phyloP scores from a whole-genome alignment of 2,329 filamentous ascomycete genomes.

The Sphaerulina musiva region DNA sequence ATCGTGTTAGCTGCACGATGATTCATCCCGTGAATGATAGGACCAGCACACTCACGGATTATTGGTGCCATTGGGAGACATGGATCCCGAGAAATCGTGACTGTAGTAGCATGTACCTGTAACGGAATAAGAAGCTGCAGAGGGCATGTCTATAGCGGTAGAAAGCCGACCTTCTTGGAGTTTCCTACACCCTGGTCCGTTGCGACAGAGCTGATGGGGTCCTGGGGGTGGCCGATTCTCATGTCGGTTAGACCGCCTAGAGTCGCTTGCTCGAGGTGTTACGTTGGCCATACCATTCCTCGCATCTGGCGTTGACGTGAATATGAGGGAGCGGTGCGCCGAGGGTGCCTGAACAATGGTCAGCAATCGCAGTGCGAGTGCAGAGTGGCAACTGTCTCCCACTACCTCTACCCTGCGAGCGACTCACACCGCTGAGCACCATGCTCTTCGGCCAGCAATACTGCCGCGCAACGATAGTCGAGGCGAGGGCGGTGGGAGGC shows the following conservation, averaged over 20 bases:
- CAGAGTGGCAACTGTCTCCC: no score
- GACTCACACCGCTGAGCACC: no score
- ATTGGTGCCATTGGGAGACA: slow-evolving; percentile 27
- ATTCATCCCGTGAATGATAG: not conserved
- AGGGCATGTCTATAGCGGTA: not conserved
- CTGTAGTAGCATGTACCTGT: slow-evolving; percentile 33
- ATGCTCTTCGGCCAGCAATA: no score
- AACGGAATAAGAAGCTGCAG: slow-evolving; percentile 8
- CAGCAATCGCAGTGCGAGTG: no score
- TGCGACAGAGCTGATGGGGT: slow-evolving; percentile 28
- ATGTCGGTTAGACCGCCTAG: slow-evolving; percentile 24
- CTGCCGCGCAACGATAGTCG: no score
- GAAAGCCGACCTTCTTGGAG: slow-evolving; percentile 28
- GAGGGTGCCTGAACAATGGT: no score
- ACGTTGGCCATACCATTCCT: slow-evolving; percentile 32
- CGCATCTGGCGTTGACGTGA: no score
- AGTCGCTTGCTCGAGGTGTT: slow-evolving; percentile 28
- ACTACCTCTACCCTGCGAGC: no score
- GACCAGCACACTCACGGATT: slow-evolving; percentile 19
- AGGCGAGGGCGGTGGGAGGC: no score
- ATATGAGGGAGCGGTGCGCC: no score
- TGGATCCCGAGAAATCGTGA: slow-evolving; percentile 28
- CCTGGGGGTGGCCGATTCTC: slow-evolving; percentile 31
- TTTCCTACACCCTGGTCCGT: slow-evolving; percentile 33
- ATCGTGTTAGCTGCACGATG: slow-evolving; percentile 5